These are phyloP conservation scores for Cordyceps cateniannulata DNA, from an alignment of 2,329 filamentous ascomycete species.

Conservation along the genomic window DNA sequence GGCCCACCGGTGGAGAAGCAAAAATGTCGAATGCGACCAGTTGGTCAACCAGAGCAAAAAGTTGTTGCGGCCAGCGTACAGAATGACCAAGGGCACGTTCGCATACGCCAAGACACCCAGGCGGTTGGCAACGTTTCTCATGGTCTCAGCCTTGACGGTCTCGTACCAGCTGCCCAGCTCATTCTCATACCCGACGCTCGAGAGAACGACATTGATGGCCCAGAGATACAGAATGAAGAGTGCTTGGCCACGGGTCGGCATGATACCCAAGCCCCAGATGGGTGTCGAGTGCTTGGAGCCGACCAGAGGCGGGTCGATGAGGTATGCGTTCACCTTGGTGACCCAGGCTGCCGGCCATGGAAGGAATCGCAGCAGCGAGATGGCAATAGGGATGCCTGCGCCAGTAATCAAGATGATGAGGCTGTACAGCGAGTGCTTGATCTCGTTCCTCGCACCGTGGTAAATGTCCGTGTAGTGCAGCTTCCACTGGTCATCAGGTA, in stretches of 20 bases:
- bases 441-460: constrained; percentile 10
- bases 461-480: constrained; percentile 5
- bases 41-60: constrained; percentile 40
- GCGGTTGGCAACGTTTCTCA: constrained; percentile 31
- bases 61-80: constrained; percentile 42
- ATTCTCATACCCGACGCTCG: constrained; percentile 23
- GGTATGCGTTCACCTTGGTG: constrained; percentile 17
- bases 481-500: constrained; percentile 11
- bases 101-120: constrained; percentile 35
- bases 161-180: constrained; percentile 25
- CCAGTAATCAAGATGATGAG: constrained; percentile 21
- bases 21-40: constrained; percentile 39
- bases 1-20: constrained; percentile 42
- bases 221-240: constrained; percentile 37
- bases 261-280: constrained; percentile 16
- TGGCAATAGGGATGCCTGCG: constrained; percentile 20
- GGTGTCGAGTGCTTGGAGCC: constrained; percentile 17
- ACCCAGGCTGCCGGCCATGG: constrained; percentile 18
- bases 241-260: constrained; percentile 27
- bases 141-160: constrained; percentile 21
- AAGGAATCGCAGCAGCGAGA: constrained; percentile 25
- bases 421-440: constrained; percentile 17
- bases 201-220: constrained; percentile 30
- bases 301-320: constrained; percentile 20
- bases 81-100: constrained; percentile 34